A percentile compares a stretch with the other conserved stretches of the same genome.
Conservation (phyloP, 2,329 filamentous ascomycete genomes). For the Diaporthe vexans region DNA sequence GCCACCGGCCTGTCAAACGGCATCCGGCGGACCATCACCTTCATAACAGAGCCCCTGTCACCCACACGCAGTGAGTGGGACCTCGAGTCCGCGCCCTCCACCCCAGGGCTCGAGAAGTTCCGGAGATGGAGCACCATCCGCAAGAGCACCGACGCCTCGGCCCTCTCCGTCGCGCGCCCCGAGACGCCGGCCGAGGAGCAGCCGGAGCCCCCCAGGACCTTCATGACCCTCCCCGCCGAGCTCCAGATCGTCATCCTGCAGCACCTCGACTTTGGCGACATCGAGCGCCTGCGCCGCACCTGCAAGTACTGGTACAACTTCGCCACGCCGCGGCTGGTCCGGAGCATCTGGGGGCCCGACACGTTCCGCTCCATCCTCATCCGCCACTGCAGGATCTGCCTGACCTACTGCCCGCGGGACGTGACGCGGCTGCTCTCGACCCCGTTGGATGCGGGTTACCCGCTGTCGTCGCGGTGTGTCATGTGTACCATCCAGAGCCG, state of each 20-base stretch:
- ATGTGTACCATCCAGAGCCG: slow-evolving; percentile 53
- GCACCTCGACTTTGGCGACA: slow-evolving; percentile 58
- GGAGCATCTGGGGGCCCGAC: slow-evolving; percentile 53
- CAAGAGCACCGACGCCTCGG: slow-evolving; percentile 6
- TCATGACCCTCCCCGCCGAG: slow-evolving; percentile 58
- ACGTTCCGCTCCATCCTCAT: slow-evolving; percentile 45
- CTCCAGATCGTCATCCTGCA: slow-evolving; percentile 58
- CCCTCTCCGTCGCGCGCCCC: neutral
- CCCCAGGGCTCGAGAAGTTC: slow-evolving; percentile 32
- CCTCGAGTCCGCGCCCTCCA: slow-evolving; percentile 7
- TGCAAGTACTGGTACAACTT: slow-evolving; percentile 54
- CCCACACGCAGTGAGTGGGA: slow-evolving; percentile 34
- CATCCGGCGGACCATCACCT: slow-evolving; percentile 30
- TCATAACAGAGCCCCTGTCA: slow-evolving; percentile 36
- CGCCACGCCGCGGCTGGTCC: slow-evolving; percentile 53
- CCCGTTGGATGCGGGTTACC: slow-evolving; percentile 50
- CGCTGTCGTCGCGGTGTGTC: slow-evolving; percentile 57
- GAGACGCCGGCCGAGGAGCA: neutral
- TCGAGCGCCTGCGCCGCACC: slow-evolving; percentile 58
- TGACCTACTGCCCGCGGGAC: slow-evolving; percentile 49
- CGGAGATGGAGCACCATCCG: slow-evolving; percentile 32
- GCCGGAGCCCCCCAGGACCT: slow-evolving; percentile 27
- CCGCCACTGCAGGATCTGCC: slow-evolving; percentile 57
- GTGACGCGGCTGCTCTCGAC: slow-evolving; percentile 51
- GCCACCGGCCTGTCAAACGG: neutral